These are phyloP conservation scores for Pseudogymnoascus sp. DNA, from an alignment of 2,329 filamentous ascomycete species.

Conservation along the genomic window DNA sequence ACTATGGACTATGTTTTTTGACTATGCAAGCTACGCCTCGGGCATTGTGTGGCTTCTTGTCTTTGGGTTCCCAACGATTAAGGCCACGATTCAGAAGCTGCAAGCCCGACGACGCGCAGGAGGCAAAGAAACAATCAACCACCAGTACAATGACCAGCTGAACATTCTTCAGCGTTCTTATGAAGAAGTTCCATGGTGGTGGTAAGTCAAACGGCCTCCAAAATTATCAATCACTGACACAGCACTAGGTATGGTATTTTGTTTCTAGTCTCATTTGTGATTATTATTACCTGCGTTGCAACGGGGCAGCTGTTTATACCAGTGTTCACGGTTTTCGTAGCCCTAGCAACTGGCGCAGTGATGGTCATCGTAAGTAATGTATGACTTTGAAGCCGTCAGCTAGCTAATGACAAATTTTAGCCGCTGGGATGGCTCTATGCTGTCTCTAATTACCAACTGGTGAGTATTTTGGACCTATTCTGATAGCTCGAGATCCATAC, in stretches of 20 bases:
- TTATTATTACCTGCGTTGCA: slow-evolving; percentile 43
- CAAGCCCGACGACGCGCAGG: slow-evolving; percentile 29
- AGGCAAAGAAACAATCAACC: slow-evolving; percentile 35
- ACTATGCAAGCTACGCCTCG: slow-evolving; percentile 51
- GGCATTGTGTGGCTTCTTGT: slow-evolving; percentile 50
- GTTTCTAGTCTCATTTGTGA: slow-evolving; percentile 41
- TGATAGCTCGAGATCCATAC: background rate
- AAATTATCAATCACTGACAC: background rate
- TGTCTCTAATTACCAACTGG: slow-evolving; percentile 45
- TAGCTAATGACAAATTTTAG: background rate
- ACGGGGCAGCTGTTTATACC: slow-evolving; percentile 49
- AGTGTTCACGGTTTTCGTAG: slow-evolving; percentile 52
- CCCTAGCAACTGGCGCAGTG: slow-evolving; percentile 44
- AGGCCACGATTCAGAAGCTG: slow-evolving; percentile 37
- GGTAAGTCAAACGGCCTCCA: slow-evolving; percentile 34
- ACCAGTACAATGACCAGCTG: slow-evolving; percentile 51
- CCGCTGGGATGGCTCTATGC: slow-evolving; percentile 53
- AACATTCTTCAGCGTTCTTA: slow-evolving; percentile 51
- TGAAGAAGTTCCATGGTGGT: slow-evolving; percentile 50
- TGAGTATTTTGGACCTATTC: background rate
- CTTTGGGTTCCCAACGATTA: slow-evolving; percentile 45
- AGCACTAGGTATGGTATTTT: slow-evolving; percentile 26
- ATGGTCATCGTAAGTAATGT: slow-evolving; percentile 36
- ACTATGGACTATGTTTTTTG: slow-evolving; percentile 52
- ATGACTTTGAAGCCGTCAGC: background rate